Evolutionary conservation across 345 rosid species (phyloP).

Genomic region (Pelargonium nanum): DNA sequence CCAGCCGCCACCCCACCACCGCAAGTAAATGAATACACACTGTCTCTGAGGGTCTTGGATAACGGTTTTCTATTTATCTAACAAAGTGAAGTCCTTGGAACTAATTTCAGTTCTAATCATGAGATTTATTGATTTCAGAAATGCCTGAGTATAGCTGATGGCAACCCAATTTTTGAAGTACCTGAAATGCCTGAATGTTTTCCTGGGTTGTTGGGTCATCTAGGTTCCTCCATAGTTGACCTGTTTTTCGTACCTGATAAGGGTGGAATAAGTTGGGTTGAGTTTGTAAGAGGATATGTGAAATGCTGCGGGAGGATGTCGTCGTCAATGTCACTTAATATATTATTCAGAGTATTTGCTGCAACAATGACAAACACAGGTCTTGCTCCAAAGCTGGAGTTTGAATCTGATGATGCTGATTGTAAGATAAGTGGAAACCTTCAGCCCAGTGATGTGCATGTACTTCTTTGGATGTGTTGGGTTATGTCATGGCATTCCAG

Average conservation of each 20-base stretch:
- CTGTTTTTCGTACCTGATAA: constrained; percentile 40
- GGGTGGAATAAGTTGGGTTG: constrained; percentile 59
- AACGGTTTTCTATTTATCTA: neutral
- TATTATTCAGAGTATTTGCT: constrained; percentile 44
- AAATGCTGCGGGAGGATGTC: constrained; percentile 78
- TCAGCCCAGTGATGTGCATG: constrained; percentile 31
- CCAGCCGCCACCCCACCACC: neutral
- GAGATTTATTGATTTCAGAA: constrained; percentile 28
- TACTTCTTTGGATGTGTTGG: constrained; percentile 74
- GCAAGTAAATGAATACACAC: neutral
- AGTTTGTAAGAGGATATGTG: constrained; percentile 62
- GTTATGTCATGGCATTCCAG: constrained; percentile 51
- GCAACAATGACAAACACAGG: constrained; percentile 30
- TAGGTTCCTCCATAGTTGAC: constrained; percentile 61
- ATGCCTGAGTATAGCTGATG: constrained; percentile 43
- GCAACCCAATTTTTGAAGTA: constrained; percentile 31
- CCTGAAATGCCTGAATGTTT: constrained; percentile 31
- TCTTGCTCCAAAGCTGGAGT: constrained; percentile 40
- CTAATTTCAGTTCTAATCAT: neutral
- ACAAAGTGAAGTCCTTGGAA: neutral
- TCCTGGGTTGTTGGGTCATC: constrained; percentile 34
- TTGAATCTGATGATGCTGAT: constrained; percentile 53
- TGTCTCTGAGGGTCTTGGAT: neutral
- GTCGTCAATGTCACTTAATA: constrained; percentile 35
- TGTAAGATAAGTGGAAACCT: constrained; percentile 53